phyloP scores from a whole-genome alignment of 2,329 filamentous ascomycete species.

The Phyllosticta paracitricarpa region DNA sequence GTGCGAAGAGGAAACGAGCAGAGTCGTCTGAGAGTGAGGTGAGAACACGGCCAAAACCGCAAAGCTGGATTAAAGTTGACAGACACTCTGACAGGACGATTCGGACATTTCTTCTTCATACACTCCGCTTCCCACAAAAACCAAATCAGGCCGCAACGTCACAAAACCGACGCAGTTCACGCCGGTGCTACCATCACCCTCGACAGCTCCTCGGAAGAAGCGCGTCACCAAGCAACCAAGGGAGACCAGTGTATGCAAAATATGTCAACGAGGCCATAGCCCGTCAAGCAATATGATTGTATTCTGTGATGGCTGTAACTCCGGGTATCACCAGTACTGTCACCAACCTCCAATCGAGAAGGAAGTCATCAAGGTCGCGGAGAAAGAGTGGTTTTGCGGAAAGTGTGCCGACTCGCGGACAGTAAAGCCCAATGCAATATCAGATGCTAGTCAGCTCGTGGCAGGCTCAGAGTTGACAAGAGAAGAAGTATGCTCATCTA shows the following conservation, averaged over 20 bases:
- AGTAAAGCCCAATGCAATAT: constrained; percentile 25
- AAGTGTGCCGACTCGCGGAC: constrained; percentile 40
- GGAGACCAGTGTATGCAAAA: constrained; percentile 53
- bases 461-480: constrained; percentile 29
- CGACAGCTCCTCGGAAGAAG: constrained; percentile 38
- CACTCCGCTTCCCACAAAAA: constrained; percentile 52
- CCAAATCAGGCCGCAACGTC: constrained; percentile 65
- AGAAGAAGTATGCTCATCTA: constrained; percentile 29
- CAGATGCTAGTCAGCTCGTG: constrained; percentile 30
- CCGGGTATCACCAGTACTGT: constrained; percentile 71
- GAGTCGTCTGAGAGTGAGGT: constrained; percentile 29
- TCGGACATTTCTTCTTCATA: constrained; percentile 36
- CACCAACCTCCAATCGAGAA: constrained; percentile 67
- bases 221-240: constrained; percentile 18
- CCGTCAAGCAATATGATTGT: constrained; percentile 70
- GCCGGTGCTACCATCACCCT: constrained; percentile 42
- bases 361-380: constrained; percentile 55
- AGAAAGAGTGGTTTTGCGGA: constrained; percentile 62
- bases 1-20: constrained; percentile 29
- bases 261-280: constrained; percentile 62
- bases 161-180: constrained; percentile 56
- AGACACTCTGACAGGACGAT: constrained; percentile 16
- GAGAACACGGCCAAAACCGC: constrained; percentile 11
- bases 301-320: constrained; percentile 74
- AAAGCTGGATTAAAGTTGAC: not conserved